Conservation (phyloP, 768 basidiomycete genomes). For the Trametes gibbosa region DNA sequence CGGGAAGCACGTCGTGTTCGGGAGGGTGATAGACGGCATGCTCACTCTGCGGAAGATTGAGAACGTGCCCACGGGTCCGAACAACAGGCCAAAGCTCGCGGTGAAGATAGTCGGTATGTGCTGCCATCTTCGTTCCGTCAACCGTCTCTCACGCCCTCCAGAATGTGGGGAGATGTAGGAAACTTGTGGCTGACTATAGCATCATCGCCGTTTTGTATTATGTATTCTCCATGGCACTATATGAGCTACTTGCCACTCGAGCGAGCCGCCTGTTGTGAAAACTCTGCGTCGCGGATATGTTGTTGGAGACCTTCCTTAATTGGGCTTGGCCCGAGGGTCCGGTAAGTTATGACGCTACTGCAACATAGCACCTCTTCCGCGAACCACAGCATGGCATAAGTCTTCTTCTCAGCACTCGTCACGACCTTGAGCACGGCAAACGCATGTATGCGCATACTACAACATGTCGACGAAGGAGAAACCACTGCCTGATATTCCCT, state of each 20-base stretch:
- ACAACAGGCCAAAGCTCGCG: constrained; percentile 84
- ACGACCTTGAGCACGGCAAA: neutral
- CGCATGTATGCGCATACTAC: neutral
- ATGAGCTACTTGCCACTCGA: neutral
- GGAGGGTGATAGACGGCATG: constrained; percentile 89
- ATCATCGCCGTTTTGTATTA: neutral
- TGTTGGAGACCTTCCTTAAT: neutral
- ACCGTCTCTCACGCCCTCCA: constrained; percentile 3
- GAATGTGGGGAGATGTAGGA: constrained; percentile 42
- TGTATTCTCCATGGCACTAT: neutral
- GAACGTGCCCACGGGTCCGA: constrained; percentile 88
- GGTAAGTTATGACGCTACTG: neutral
- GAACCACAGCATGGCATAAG: constrained; percentile 1
- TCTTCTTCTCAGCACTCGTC: neutral
- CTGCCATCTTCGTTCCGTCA: neutral
- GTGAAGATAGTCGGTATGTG: constrained; percentile 83
- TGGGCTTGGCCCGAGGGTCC: neutral
- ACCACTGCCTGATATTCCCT: constrained; percentile 27
- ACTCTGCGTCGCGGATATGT: neutral
- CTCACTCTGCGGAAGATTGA: constrained; percentile 95
- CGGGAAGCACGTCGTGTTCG: constrained; percentile 92
- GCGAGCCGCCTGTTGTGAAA: no score
- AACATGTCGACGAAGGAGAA: constrained; percentile 17
- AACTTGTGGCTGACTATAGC: neutral
- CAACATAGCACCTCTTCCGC: neutral